phyloP scores from a whole-genome alignment of 495 filamentous ascomycete genomes.

The Xylaria longipes region DNA sequence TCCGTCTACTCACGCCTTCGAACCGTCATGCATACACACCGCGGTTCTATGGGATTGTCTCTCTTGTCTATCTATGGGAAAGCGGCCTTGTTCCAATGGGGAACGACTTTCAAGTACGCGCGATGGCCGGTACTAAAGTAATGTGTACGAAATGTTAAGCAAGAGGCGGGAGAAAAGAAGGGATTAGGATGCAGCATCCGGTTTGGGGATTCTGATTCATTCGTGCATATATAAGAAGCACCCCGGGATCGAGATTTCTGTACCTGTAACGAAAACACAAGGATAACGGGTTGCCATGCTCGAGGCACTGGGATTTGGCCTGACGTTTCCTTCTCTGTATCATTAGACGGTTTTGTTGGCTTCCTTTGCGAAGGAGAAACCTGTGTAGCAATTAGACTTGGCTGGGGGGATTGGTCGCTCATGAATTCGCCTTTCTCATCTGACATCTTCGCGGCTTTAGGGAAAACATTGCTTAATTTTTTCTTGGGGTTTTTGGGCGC shows the following conservation, averaged over 20 bases:
- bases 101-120: not conserved
- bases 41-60: not conserved
- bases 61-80: not conserved
- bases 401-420: not conserved
- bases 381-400: slow-evolving; percentile 7
- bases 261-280: slow-evolving; percentile 1
- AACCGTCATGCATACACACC: not conserved
- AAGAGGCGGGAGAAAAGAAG: not conserved
- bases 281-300: not conserved
- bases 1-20: not conserved
- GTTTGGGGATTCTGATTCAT: not conserved
- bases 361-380: not conserved
- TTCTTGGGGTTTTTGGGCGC: no score
- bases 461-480: not conserved
- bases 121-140: not conserved
- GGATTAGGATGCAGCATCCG: not conserved
- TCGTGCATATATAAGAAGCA: not conserved
- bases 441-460: not conserved
- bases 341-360: not conserved
- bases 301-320: not conserved
- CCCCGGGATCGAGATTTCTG: not conserved
- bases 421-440: slow-evolving; percentile 3
- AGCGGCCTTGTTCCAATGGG: not conserved
- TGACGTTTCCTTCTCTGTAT: slow-evolving; percentile 7
- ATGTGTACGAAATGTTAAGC: not conserved